A percentile compares a stretch with the other conserved stretches of the same genome.
phyloP scores from a whole-genome alignment of 495 filamentous ascomycete species.

The Aspergillus coremiiformis region DNA sequence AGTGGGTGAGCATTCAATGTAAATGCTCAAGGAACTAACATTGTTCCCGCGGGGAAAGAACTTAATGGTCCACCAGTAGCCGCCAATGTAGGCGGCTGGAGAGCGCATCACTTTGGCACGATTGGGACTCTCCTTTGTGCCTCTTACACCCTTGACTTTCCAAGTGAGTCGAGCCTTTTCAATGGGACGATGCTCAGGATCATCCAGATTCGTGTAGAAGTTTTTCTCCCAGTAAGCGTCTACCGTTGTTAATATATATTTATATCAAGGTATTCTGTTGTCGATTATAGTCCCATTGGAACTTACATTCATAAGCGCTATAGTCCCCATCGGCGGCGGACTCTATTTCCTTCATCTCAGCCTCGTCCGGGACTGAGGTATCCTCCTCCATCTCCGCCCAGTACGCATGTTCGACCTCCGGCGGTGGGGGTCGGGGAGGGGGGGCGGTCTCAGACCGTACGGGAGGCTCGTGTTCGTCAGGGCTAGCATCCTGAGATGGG shows the following conservation, averaged over 20 bases:
- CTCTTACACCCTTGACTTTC: constrained; percentile 52
- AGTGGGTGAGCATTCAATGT: constrained; percentile 53
- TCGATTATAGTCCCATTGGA: neutral
- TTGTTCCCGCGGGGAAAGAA: constrained; percentile 62
- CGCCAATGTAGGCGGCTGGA: constrained; percentile 49
- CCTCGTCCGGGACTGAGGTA: constrained; percentile 48
- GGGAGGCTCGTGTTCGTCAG: neutral
- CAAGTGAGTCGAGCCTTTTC: constrained; percentile 53
- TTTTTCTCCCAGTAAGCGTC: constrained; percentile 54
- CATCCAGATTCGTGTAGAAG: constrained; percentile 50
- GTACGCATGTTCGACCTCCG: constrained; percentile 38
- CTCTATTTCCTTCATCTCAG: constrained; percentile 54
- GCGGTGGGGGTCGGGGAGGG: constrained; percentile 6
- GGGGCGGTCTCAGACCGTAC: neutral
- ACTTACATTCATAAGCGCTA: constrained; percentile 50
- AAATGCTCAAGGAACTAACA: constrained; percentile 53
- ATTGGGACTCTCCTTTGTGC: constrained; percentile 55
- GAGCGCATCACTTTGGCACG: constrained; percentile 53
- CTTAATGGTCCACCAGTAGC: constrained; percentile 63
- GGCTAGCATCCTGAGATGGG: neutral
- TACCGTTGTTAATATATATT: constrained; percentile 19
- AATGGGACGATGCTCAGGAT: constrained; percentile 48
- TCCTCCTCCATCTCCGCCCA: constrained; percentile 51
- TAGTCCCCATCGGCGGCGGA: constrained; percentile 35
- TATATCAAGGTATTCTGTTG: neutral